Percentiles rank a stretch among this genome's conserved stretches.
phyloP scores from a whole-genome alignment of 176 grass and related monocot genomes.

The Oryza glaberrima region DNA sequence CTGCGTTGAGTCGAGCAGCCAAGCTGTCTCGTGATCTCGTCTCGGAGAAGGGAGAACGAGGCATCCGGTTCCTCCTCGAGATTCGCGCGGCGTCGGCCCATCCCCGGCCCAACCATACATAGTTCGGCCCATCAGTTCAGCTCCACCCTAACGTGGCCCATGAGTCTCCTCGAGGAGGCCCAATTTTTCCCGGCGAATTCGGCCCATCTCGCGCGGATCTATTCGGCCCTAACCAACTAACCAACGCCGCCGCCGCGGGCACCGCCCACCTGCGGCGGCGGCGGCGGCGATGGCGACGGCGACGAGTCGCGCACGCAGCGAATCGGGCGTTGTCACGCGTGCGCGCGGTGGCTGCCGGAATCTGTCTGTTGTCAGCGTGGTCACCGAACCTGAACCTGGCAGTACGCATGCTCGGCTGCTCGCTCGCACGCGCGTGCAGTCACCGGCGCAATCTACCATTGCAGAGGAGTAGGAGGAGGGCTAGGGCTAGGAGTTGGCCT shows the following conservation, averaged over 20 bases:
- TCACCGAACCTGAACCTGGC: not conserved
- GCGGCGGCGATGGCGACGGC: too few relatives aligned
- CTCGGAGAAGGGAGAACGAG: not conserved
- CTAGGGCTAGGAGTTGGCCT: not conserved
- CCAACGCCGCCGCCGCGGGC: too few relatives aligned
- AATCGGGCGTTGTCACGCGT: not conserved
- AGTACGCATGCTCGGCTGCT: not conserved
- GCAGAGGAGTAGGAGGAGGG: too few relatives aligned
- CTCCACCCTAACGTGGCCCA: not conserved
- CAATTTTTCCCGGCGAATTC: not conserved
- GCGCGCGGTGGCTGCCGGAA: not conserved
- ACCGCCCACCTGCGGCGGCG: too few relatives aligned
- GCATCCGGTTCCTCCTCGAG: conserved; percentile 15
- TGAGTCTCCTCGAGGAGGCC: too few relatives aligned
- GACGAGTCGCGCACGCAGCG: too few relatives aligned
- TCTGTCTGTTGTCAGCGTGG: not conserved
- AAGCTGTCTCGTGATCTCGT: not conserved
- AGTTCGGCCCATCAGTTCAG: too few relatives aligned
- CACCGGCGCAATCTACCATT: not conserved
- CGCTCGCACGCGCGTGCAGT: conserved; percentile 6
- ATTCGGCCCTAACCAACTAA: not conserved
- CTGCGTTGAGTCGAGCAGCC: not conserved
- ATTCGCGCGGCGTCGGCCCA: conserved; percentile 21
- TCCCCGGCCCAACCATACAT: not conserved
- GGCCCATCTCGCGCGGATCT: not conserved